Percentiles rank a stretch among this genome's conserved stretches.
Conservation (phyloP, 2,329 filamentous ascomycete genomes). For the Microcyclosporella mali region DNA sequence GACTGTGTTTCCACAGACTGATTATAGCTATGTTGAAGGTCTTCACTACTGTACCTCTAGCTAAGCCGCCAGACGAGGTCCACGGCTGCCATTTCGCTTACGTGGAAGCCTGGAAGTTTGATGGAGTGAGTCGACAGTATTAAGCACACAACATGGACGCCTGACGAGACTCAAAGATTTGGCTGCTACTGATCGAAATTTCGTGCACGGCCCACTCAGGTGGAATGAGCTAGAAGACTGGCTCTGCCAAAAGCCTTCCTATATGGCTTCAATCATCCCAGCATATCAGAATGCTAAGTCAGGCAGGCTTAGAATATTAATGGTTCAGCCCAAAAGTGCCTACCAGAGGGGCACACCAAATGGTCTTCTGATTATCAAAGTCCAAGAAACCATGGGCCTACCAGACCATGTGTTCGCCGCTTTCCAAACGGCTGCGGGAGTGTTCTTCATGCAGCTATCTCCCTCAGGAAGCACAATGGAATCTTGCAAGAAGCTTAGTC, state of each 20-base stretch:
- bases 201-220: neutral
- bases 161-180: neutral
- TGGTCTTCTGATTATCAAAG: neutral
- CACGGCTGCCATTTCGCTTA: neutral
- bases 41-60: no score
- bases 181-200: neutral
- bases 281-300: neutral
- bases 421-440: conserved; percentile 6
- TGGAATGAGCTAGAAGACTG: neutral
- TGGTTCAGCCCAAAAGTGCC: conserved; percentile 8
- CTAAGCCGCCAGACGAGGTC: no score
- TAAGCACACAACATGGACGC: neutral
- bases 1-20: no score
- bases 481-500: conserved; percentile 2
- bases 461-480: conserved; percentile 1
- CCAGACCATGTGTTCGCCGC: conserved; percentile 5
- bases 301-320: conserved; percentile 5
- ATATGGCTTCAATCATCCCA: neutral
- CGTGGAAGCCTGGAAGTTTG: neutral
- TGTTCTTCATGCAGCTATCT: conserved; percentile 5
- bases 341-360: conserved; percentile 2
- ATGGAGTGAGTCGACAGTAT: neutral
- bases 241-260: neutral
- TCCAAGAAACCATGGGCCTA: conserved; percentile 7
- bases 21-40: no score